Conservation (phyloP, 805 yeast species). For the Phaffomyces thermotolerans region DNA sequence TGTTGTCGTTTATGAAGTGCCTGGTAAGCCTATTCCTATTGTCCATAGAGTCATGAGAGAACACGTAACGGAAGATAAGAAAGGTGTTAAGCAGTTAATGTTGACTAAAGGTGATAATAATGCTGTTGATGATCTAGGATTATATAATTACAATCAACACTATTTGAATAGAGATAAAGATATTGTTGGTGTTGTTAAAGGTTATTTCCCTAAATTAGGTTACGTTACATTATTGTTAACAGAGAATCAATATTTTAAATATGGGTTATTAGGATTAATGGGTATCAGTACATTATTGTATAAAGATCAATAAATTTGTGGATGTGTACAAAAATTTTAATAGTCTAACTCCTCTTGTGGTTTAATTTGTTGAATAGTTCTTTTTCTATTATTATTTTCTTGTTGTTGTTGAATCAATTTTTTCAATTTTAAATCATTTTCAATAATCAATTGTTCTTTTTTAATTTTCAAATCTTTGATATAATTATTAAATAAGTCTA, state of each 20-base stretch:
- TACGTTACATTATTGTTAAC: constrained; percentile 87
- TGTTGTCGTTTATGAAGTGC: constrained; percentile 84
- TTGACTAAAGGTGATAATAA: constrained; percentile 97
- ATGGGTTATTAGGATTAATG: constrained; percentile 65
- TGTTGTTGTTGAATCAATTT: constrained; percentile 9
- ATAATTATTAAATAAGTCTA: constrained; percentile 30
- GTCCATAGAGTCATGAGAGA: constrained; percentile 92
- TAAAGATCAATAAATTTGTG: constrained; percentile 36
- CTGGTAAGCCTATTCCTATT: constrained; percentile 81
- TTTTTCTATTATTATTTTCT: constrained; percentile 6
- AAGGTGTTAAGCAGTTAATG: constrained; percentile 48
- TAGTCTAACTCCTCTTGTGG: constrained; percentile 29
- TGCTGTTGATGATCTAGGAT: constrained; percentile 80
- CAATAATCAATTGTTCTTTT: constrained; percentile 16
- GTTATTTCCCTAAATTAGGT: constrained; percentile 83
- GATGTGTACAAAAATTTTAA: constrained; percentile 8
- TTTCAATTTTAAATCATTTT: constrained; percentile 16
- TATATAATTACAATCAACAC: constrained; percentile 68
- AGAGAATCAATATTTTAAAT: constrained; percentile 79
- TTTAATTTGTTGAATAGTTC: constrained; percentile 18
- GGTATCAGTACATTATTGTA: constrained; percentile 62
- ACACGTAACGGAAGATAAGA: constrained; percentile 43
- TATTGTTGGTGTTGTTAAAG: constrained; percentile 87
- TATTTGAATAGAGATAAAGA: constrained; percentile 75
- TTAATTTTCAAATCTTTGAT: constrained; percentile 22